phyloP scores from a whole-genome alignment of 208 protist genomes.

The Tritrichomonas foetus region DNA sequence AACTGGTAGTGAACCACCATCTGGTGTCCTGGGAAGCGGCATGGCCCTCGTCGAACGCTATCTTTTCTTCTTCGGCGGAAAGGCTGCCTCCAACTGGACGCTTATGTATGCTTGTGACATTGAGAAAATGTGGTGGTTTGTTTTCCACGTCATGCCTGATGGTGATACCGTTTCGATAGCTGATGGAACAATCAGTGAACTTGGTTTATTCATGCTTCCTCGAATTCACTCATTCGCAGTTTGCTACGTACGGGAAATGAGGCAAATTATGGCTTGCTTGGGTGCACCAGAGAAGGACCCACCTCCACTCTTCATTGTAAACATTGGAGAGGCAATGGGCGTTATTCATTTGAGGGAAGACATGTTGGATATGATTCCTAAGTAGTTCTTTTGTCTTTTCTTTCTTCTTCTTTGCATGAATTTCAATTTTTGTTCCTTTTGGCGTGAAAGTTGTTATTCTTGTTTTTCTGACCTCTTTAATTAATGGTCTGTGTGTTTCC shows the following conservation, averaged over 20 bases:
- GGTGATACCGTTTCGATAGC: not conserved
- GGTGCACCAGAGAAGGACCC: not conserved
- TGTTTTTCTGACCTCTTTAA: no score
- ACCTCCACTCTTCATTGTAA: not conserved
- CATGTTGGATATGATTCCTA: no score
- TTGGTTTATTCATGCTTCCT: not conserved
- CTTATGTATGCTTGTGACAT: not conserved
- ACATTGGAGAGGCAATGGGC: not conserved
- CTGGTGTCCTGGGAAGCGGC: not conserved
- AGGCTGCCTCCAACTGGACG: not conserved
- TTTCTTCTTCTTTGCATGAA: no score
- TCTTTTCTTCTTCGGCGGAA: not conserved
- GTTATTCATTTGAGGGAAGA: not conserved
- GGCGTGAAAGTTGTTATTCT: no score
- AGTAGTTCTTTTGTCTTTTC: no score
- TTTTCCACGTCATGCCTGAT: not conserved
- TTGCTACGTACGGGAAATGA: not conserved
- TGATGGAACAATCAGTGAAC: not conserved
- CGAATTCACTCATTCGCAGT: not conserved
- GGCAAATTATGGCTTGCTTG: not conserved
- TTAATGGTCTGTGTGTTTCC: no score
- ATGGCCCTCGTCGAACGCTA: not conserved
- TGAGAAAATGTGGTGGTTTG: not conserved
- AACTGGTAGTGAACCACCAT: not conserved
- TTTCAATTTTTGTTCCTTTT: no score